Conservation (phyloP, 495 filamentous ascomycete species). For the Hypoxylon intermedium region DNA sequence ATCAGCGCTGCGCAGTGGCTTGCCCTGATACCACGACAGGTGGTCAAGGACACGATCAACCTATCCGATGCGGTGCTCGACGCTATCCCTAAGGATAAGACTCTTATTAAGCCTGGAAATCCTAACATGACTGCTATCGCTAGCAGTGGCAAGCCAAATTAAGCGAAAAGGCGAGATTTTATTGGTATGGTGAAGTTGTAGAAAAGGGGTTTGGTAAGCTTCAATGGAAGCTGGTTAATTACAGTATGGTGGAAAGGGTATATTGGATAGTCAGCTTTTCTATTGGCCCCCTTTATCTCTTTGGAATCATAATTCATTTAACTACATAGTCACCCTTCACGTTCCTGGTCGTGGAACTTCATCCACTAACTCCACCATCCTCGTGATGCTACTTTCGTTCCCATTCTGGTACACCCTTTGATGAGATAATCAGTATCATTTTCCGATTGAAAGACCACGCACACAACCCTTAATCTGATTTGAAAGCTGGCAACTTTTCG, state of each 20-base stretch:
- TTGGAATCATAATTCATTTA: too few species aligned
- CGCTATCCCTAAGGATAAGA: conserved; percentile 66
- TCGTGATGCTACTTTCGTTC: not conserved
- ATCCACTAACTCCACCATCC: not conserved
- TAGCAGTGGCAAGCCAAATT: conserved; percentile 18
- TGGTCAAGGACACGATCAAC: conserved; percentile 69
- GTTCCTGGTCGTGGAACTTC: not conserved
- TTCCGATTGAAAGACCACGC: too few species aligned
- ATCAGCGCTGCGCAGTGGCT: conserved; percentile 71
- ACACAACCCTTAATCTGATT: too few species aligned
- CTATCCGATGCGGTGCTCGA: conserved; percentile 62
- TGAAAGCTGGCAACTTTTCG: too few species aligned
- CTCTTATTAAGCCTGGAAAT: conserved; percentile 61
- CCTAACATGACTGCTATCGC: conserved; percentile 45
- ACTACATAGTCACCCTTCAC: too few species aligned
- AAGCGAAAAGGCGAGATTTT: too few species aligned
- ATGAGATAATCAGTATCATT: not conserved
- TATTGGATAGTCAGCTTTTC: too few species aligned
- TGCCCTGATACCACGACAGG: conserved; percentile 66
- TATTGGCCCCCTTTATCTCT: too few species aligned
- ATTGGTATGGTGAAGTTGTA: not conserved
- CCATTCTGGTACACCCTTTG: not conserved
- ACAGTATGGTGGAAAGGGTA: too few species aligned
- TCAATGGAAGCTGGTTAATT: too few species aligned
- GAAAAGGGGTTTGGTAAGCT: not conserved